Conservation (phyloP, 176 grass and related monocot species). For the Neostapfia colusana region DNA sequence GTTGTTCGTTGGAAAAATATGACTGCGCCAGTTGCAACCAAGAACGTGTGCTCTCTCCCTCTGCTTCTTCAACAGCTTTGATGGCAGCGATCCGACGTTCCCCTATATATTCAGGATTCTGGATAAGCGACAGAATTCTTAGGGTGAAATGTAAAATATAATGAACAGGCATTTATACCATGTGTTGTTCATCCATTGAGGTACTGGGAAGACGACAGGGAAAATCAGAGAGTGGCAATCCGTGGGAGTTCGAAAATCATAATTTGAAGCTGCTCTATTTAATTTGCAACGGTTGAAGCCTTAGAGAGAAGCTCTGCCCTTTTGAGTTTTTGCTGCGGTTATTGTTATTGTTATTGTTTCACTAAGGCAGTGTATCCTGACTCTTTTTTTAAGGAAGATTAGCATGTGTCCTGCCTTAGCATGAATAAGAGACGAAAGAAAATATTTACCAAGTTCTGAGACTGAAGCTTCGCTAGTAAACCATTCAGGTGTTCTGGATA, state of each 20-base stretch:
- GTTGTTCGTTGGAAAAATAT: slow-evolving; percentile 61
- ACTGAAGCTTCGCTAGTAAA: too few species aligned
- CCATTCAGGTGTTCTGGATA: neutral
- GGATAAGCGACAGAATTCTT: slow-evolving; percentile 1
- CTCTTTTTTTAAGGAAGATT: too few species aligned
- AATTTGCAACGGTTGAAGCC: neutral
- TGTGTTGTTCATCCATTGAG: neutral
- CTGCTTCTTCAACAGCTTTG: slow-evolving; percentile 55
- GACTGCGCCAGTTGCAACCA: slow-evolving; percentile 48
- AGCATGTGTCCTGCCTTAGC: too few species aligned
- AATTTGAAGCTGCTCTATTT: neutral
- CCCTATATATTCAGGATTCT: slow-evolving; percentile 46
- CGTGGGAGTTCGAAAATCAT: neutral
- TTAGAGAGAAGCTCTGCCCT: too few species aligned
- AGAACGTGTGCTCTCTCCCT: slow-evolving; percentile 59
- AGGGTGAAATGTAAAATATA: too few species aligned
- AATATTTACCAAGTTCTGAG: too few species aligned
- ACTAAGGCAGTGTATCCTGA: neutral
- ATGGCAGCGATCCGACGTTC: slow-evolving; percentile 57
- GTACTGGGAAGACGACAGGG: neutral
- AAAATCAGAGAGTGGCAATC: neutral
- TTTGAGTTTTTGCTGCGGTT: neutral
- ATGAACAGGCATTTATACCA: too few species aligned
- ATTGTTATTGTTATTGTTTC: neutral
- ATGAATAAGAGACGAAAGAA: too few species aligned